Evolutionary conservation across 2,329 filamentous ascomycete genomes (phyloP), one percentile per base, ranked within the genome.

Genomic region (Aquanectria penicillioides): DNA sequence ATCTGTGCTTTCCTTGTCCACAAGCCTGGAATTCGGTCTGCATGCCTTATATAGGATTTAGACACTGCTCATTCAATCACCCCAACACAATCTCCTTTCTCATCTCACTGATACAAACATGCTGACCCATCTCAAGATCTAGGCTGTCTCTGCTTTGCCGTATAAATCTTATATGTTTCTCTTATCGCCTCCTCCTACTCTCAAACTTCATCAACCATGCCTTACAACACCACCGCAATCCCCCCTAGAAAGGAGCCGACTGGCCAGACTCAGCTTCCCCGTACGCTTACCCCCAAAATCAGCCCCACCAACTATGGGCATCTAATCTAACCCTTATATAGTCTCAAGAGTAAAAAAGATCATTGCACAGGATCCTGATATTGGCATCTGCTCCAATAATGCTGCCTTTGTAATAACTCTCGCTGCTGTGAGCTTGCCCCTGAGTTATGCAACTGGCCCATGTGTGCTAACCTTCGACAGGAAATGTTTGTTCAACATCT

Each of bases 301-400:
- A 37, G 57, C 65, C 46, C 66, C 40, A 40, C 50, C 17, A 36
- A 11, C 43, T 20, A 22, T 17, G 25, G 3, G n/a, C 23, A 28
- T 38, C 29, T 8, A 11, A 52, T 61, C 59, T 59, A 26, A 59
- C 46, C 47, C 33, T 11, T 13, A 23, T 28, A 17, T 63, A 98
- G 95, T 98, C 54, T 92, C 95, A 15, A 88, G 95, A 70, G 92
- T 99, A 58, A 97, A 97, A 79, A 97, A 97, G 79, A 97, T 99
- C 73, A 92, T 99, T 60, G 86, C 88, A 44, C 86, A 93, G 57
- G 95, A 99, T 76, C 88, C 92, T 37, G 94, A 97, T 62, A 91
- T 97, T 62, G 83, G 82, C 62, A 86, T 91, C 73, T 97, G 93
- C 76, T 97, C 94, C 41, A 97, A 94, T 76, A 97, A 97, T 72